Conservation (phyloP, 371 early-diverging fungal species). For the Mycotypha africana region DNA sequence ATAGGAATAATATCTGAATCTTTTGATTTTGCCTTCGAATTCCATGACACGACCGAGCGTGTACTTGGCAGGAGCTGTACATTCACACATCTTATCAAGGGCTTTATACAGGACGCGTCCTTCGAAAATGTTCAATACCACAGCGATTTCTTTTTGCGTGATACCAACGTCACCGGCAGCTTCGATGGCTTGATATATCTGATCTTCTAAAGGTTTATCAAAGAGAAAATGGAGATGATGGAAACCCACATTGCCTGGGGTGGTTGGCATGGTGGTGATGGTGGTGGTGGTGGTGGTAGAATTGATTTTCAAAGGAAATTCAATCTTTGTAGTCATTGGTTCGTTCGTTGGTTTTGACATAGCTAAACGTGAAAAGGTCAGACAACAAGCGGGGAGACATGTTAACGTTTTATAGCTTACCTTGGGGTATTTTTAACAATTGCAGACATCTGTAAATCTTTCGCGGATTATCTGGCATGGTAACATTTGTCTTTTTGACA, state of each 20-base stretch:
- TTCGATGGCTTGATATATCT: conserved; percentile 10
- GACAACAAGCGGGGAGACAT: no score
- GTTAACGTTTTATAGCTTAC: no score
- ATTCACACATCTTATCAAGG: conserved; percentile 11
- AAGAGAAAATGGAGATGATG: conserved; percentile 6
- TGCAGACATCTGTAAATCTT: conserved; percentile 17
- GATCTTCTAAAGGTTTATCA: conserved; percentile 14
- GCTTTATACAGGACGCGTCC: conserved; percentile 15
- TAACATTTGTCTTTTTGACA: conserved; percentile 12
- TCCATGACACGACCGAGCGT: conserved; percentile 19
- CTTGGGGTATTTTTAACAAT: conserved; percentile 5
- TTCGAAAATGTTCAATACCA: conserved; percentile 12
- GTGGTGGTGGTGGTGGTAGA: no score
- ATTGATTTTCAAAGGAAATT: conserved; percentile 6
- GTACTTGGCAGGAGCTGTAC: neutral
- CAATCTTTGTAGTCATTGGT: no score
- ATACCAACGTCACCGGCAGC: conserved; percentile 15
- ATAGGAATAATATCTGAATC: conserved; percentile 33
- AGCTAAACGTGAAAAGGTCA: no score
- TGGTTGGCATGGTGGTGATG: no score
- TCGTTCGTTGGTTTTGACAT: no score
- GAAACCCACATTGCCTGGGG: no score
- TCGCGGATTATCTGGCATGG: neutral
- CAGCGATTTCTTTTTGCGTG: conserved; percentile 18
- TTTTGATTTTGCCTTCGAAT: conserved; percentile 26